Base-by-base conservation (phyloP, 2,329 filamentous ascomycete species). In the Aspergillus unguis region DNA sequence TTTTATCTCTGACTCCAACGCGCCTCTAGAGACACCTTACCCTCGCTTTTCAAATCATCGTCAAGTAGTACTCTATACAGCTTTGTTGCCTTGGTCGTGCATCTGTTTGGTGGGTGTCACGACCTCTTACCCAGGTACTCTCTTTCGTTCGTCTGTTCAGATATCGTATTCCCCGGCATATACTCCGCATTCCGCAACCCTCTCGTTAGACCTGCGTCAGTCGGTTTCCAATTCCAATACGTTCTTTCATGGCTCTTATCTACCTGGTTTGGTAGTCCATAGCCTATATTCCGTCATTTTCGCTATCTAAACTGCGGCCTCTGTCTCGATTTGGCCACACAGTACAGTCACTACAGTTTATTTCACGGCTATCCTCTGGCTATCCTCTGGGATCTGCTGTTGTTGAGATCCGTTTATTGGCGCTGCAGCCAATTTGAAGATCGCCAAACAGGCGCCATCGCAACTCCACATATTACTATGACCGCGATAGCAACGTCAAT, bases 401-500 rank as follows among this genome's bases (percentile, higher is more conserved):
- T 17, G 17, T 17, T 17, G 17, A 17, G 17, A 17, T 17, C 17
- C 17, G 17, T 28, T 8, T 44, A 32, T 9, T 8, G 41, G 41
- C 28, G 28, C 32, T 25, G 11, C 11, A 28, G 23, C 10, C 9
- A 25, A 23, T 40, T 11, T 11, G n/a, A 32, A 27, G 6, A 25
- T 6, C 23, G 4, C 9, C 47, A 26, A 36, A 7, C 26, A 26
- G 10, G 11, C 23, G 11, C 11, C n/a, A 28, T 33, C 41, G 41
- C 48, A 17, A 40, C n/a, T 25, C 6, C n/a, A 38, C 28, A 43
- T 48, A 28, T 29, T 35, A 60, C 33, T 32, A 73, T 74, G 71
- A 67, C 68, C 36, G 63, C 70, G 48, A 64, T 71, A 49, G 65
- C 70, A 46, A 60, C 69, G n/a, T 58, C 69, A 41, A 58, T 63